Evolutionary conservation across 495 filamentous ascomycete genomes (phyloP).

Genomic region (Penicillium salamii): DNA sequence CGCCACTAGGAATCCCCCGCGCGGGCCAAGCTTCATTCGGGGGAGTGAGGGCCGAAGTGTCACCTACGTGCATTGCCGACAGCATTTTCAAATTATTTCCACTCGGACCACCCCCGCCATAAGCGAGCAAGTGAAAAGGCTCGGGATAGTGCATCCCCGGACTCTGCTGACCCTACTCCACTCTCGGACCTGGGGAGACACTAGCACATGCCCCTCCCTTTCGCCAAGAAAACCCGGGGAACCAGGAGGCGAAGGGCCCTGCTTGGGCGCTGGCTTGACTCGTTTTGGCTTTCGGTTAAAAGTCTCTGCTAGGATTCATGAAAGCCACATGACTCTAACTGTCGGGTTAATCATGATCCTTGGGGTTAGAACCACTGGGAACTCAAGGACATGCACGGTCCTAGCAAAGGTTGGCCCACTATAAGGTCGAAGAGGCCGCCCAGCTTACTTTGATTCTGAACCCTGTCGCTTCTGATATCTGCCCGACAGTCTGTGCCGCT

Average conservation of each 20-base stretch:
- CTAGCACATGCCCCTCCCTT: constrained; percentile 6
- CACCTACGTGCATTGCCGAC: not conserved
- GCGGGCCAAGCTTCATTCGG: constrained; percentile 18
- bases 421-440: not conserved
- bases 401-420: not conserved
- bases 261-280: constrained; percentile 4
- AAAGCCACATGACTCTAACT: not conserved
- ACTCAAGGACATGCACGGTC: not conserved
- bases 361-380: not conserved
- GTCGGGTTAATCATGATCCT: not conserved
- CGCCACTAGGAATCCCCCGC: constrained; percentile 13
- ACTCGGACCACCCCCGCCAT: not conserved
- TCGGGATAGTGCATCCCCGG: constrained; percentile 23
- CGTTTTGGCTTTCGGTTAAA: constrained; percentile 7
- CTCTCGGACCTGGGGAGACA: constrained; percentile 14
- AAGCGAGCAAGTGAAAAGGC: not conserved
- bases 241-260: not conserved
- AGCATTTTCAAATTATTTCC: not conserved
- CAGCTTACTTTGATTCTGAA: not conserved
- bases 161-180: constrained; percentile 1
- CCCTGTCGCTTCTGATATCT: not conserved
- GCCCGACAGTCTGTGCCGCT: too few relatives aligned
- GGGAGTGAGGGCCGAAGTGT: constrained; percentile 7
- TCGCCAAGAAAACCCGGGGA: constrained; percentile 15
- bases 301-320: not conserved